Evolutionary conservation across 352 stramenopile genomes (phyloP), one percentile per base, ranked within the genome.

Genomic region (Globisporangium viniferum): DNA sequence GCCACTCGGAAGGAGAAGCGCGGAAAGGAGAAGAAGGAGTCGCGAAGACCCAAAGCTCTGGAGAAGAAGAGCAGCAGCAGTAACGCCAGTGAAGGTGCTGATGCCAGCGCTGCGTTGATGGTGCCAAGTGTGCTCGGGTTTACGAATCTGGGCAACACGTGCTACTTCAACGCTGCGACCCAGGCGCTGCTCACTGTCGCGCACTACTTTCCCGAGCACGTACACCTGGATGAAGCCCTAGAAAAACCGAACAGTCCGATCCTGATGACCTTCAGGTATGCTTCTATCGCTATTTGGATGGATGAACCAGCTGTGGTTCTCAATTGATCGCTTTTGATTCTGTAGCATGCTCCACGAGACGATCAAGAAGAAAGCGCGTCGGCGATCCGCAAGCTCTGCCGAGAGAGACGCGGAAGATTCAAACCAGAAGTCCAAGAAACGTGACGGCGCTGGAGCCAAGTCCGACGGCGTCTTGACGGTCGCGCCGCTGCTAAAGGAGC

Each of bases 111-210:
- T 48, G 12, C 39, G 18, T 14, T 48, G 5, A 48, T 48, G 39
- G 39, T 48, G 39, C 39, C 39, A 31, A 86, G 70, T 2, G 81
- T 91, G 39, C 60, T 90, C 22, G 86, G 86, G 0, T 88, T 93
- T 65, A 90, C 79, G 51, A 98, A 98, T 68, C 57, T 98, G n/a
- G 93, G 93, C 61, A 98, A 98, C 70, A 98, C 93, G 56, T 98
- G 93, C 80, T 98, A 97, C 71, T 96, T 98, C 69, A 97, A 97
- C 64, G 84, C 92, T 1, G 81, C 83, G 10, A 82, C 95, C 48
- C 92, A 98, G 72, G 94, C 89, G 62, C 77, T 99, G 29, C 84
- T 90, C 6, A 95, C 98, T 49, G 98, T 92, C 2, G 79, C 88
- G 55, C 85, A 91, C 64, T 90, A 80, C 62, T 90, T 87, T 57